phyloP scores from a whole-genome alignment of 2,329 filamentous ascomycete species.

The Paracoccidioides brasiliensis region DNA sequence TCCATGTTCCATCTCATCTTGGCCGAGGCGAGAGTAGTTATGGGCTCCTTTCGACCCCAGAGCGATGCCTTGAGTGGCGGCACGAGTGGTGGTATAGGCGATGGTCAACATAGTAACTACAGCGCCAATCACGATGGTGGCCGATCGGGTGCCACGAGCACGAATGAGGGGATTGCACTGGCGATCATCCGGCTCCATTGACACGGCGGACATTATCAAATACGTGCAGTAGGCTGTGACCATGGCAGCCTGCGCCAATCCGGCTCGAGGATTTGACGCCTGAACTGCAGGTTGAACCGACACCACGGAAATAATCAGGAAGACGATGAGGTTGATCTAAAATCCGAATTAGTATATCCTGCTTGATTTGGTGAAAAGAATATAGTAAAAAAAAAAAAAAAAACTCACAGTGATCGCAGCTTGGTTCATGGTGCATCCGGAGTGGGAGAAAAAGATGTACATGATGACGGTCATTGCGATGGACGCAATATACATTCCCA shows the following conservation, averaged over 20 bases:
- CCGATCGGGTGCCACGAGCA: constrained; percentile 75
- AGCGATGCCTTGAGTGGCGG: constrained; percentile 69
- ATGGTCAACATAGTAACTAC: constrained; percentile 94
- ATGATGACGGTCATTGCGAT: constrained; percentile 91
- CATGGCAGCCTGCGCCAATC: constrained; percentile 93
- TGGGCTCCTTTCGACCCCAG: constrained; percentile 38
- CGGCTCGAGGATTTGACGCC: constrained; percentile 82
- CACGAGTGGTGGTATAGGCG: constrained; percentile 92
- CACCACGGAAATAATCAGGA: constrained; percentile 65
- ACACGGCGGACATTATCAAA: constrained; percentile 92
- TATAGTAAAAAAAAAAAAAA: no score
- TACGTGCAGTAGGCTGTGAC: constrained; percentile 98
- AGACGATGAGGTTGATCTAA: constrained; percentile 69
- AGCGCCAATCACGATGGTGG: constrained; percentile 81
- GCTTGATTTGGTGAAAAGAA: not conserved
- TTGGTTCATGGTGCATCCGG: constrained; percentile 88
- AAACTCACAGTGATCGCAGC: constrained; percentile 63
- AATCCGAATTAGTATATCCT: constrained; percentile 11
- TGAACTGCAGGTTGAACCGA: constrained; percentile 86
- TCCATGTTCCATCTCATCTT: constrained; percentile 65
- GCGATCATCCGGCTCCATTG: constrained; percentile 93
- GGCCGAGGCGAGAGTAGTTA: constrained; percentile 47
- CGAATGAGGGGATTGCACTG: constrained; percentile 83
- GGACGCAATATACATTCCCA: constrained; percentile 85
- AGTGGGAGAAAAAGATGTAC: constrained; percentile 86